Evolutionary conservation across 192 early-diverging fungal genomes (phyloP), one percentile per base, ranked within the genome.

Genomic region (Spizellomyces sp.): DNA sequence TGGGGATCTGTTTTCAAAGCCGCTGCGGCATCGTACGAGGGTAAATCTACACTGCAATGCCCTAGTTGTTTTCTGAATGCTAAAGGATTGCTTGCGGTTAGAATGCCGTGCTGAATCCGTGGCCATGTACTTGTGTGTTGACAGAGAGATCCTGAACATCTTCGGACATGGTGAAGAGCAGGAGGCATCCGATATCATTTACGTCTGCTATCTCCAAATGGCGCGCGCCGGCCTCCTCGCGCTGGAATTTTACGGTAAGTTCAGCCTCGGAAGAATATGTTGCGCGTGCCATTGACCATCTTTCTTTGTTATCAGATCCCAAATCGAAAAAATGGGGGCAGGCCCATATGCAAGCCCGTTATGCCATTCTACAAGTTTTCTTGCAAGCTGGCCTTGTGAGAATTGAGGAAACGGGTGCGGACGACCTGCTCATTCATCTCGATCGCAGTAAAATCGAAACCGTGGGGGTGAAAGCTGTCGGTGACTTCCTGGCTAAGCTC

Each of bases 331-430:
- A 75, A 50, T 75, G 74, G 74, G 74, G 74, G 19, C 54, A 88
- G 75, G 86, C 86, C 9, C 87, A 88, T 70, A 87, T 84, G 80
- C 84, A 82, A 67, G 87, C 84, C 12, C 83, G 87, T 14, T 89
- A 78, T 72, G 87, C 85, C 22, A 76, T 88, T 44, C 66, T 88
- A 17, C 75, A 76, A 36, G 68, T 73, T 15, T 83, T 88, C 76
- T 45, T 89, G 17, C 41, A 75, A 14, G 73, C 82, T 14, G 79
- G 81, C 9, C 62, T 88, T 59, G 80, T 72, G 19, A 47, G 43
- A 9, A 77, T 85, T 46, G 71, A 64, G 8, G n/a, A 48, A 36
- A 62, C 61, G 12, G 44, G 58, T 42, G 57, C 71, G n/a, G 79
- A 67, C 42, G 80, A 83, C 27, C 22, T 58, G 43, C 70, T 75